A percentile compares a stretch with the other conserved stretches of the same genome.
Conservation (phyloP, 768 basidiomycete species). For the Suillus placidus region DNA sequence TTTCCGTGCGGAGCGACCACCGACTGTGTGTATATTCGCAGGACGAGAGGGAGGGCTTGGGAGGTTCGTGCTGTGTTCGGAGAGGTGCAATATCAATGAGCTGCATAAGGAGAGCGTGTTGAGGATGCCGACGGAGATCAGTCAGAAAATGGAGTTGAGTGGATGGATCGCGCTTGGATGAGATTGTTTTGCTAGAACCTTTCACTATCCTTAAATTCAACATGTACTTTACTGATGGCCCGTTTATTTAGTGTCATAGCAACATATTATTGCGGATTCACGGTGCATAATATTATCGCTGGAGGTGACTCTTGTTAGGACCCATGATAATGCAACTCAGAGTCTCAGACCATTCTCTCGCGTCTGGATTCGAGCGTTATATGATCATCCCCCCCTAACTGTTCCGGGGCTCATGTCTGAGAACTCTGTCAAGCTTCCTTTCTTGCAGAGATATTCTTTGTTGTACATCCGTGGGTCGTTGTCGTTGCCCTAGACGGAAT, state of each 20-base stretch:
- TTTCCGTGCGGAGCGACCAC: conserved; percentile 19
- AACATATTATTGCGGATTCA: neutral
- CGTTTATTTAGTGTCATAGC: neutral
- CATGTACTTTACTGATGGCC: neutral
- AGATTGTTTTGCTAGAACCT: neutral
- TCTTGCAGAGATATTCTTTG: neutral
- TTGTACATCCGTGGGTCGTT: neutral
- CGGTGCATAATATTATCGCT: neutral
- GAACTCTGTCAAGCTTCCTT: neutral
- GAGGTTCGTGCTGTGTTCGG: conserved; percentile 27
- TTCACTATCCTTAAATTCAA: neutral
- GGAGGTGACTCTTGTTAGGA: neutral
- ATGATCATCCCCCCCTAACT: too few species aligned
- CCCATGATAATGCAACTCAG: neutral
- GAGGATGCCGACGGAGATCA: conserved; percentile 20
- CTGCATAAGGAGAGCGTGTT: conserved; percentile 25
- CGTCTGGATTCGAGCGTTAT: too few species aligned
- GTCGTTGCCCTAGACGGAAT: neutral
- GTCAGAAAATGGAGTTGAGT: conserved; percentile 3
- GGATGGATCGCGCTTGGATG: conserved; percentile 2
- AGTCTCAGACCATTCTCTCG: neutral
- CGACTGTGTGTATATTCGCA: conserved; percentile 24
- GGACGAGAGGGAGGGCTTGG: conserved; percentile 26
- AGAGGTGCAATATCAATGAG: conserved; percentile 18
- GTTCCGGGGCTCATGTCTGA: too few species aligned